Evolutionary conservation across 208 protist species (phyloP), one percentile per base, ranked within the genome.

Genomic region (Endotrypanum monterogeii): DNA sequence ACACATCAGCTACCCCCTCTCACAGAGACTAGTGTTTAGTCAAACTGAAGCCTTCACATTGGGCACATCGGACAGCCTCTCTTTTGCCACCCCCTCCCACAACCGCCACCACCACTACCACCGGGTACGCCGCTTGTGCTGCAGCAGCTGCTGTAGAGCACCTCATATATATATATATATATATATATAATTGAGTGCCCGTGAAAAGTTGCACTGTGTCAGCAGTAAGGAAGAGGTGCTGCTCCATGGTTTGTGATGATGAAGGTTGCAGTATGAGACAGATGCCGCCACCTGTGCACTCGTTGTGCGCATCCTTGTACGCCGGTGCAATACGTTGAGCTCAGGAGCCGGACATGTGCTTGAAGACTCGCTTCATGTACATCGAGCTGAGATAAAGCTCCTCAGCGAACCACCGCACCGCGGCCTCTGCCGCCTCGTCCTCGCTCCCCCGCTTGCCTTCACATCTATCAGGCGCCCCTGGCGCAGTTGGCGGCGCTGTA

Each of bases 351-450:
- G 60, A 66, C 20, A 85, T 35, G 39, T 76, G 39, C 58, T 74
- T 73, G 39, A 82, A 48, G 16, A 85, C 67, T 4, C 82, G 76
- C 71, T 80, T 72, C 67, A 85, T 77, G 58, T 85, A 85, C 58
- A 83, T 66, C 1, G 78, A 79, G 67, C 77, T 70, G 51, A 78
- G 78, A 48, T 77, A 77, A 23, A 78, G 58, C 56, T 73, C 80
- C 18, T 80, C 74, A 30, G 61, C 70, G 32, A 74, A 66, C 77
- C 73, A 86, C 30, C 57, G 52, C 62, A 55, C 41, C 32, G 6
- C 66, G 32, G 61, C 78, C 1, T 74, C 44, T 20, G 54, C 58
- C 25, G 23, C 74, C 4, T 5, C 63, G 25, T 18, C 44, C 32
- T 39, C 37, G 14, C 11, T 18, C n/a, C 11, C 44, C 41, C 35